Evolutionary conservation across 2,329 filamentous ascomycete genomes (phyloP), one percentile per base, ranked within the genome.

Genomic region (Camillea tinctor): DNA sequence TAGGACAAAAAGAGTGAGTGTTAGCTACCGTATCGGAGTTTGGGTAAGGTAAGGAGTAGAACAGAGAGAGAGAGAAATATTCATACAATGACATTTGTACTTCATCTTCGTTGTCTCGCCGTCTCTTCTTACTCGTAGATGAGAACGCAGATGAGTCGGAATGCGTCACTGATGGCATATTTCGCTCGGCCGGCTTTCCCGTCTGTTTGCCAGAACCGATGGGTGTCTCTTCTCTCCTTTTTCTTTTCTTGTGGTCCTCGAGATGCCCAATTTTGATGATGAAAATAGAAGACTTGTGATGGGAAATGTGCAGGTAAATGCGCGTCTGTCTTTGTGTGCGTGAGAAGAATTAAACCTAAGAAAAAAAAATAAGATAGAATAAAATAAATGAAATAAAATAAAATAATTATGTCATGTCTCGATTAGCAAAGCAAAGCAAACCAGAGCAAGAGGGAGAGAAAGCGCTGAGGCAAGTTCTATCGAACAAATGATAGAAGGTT

Each of bases 121-220:
- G 73, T 58, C 75, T 72, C 61, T 77, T 72, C 69, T 75, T 77
- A 66, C 76, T 75, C 60, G 68, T 66, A 44, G 72, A 61, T 52
- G 70, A 68, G 54, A 71, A 62, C 50, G 68, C 67, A 17, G 70
- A 70, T 50, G 64, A 61, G 60, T 74, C 71, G 50, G 64, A 57
- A 26, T 74, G 71, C 52, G 75, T 72, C 60, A 71, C 72, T 44
- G 76, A 76, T 57, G 76, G 76, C 76, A 78, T n/a, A n/a, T 78
- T 50, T 58, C 30, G 50, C 54, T 62, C 17, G 36, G 51, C 55
- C 40, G 52, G 59, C 30, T 56, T 48, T 24, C 36, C 55, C n/a
- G 54, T 50, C 36, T 20, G 36, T 48, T 22, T 24, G 52, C 52
- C 40, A 24, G 50, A 22, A 51, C n/a, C 22, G 49, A 19, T 17